These are phyloP conservation scores for Exserohilum turcica DNA, from an alignment of 2,329 filamentous ascomycete species.

Conservation along the genomic window DNA sequence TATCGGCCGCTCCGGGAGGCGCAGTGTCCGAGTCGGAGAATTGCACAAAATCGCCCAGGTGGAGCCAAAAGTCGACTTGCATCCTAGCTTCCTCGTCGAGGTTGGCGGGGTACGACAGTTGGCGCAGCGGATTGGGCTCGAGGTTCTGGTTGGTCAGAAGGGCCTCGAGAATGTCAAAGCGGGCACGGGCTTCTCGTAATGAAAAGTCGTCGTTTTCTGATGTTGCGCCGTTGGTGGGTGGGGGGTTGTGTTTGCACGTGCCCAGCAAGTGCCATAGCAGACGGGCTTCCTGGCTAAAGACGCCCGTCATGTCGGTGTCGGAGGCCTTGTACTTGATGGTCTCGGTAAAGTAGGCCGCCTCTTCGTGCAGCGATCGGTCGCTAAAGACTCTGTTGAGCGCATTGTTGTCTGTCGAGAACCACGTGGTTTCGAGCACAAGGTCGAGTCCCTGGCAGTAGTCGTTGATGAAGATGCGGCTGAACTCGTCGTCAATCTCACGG, in stretches of 20 bases:
- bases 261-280: conserved; percentile 65
- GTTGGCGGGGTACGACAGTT: conserved; percentile 55
- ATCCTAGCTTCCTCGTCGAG: conserved; percentile 44
- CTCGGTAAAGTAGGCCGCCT: conserved; percentile 43
- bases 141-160: conserved; percentile 75
- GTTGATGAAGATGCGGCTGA: conserved; percentile 41
- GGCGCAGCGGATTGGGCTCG: conserved; percentile 61
- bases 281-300: conserved; percentile 62
- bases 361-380: conserved; percentile 50
- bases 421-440: conserved; percentile 69
- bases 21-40: conserved; percentile 65
- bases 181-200: conserved; percentile 65
- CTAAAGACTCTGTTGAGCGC: conserved; percentile 55
- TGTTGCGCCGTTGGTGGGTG: conserved; percentile 44
- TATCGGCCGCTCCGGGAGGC: conserved; percentile 65
- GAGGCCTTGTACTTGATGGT: conserved; percentile 37
- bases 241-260: conserved; percentile 54
- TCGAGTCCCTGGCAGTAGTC: conserved; percentile 45
- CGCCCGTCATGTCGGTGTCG: conserved; percentile 38
- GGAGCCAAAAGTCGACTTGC: conserved; percentile 82
- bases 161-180: conserved; percentile 76
- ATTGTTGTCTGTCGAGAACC: conserved; percentile 69
- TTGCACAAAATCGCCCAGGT: conserved; percentile 73
- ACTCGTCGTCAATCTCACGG: conserved; percentile 40
- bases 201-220: conserved; percentile 61